Evolutionary conservation across 2,329 filamentous ascomycete genomes (phyloP).

Genomic region (Davidsoniella neocaledoniae): DNA sequence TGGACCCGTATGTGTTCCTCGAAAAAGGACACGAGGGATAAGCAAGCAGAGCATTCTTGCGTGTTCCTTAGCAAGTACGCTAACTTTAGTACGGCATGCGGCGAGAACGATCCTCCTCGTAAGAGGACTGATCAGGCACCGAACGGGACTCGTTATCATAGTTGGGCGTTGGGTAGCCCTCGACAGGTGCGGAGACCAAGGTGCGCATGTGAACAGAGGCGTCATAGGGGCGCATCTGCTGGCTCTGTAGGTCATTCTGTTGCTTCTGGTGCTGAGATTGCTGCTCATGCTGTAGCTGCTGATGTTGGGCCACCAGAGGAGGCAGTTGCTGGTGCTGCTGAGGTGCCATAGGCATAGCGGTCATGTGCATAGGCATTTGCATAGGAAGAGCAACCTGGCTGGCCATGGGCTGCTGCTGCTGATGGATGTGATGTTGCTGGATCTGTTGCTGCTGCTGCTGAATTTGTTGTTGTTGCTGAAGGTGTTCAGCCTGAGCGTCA

Average conservation of each 20-base stretch:
- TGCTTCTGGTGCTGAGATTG: not conserved
- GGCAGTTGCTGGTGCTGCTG: not conserved
- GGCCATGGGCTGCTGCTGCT: not conserved
- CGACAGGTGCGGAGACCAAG: not conserved
- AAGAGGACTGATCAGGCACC: slow-evolving; percentile 2
- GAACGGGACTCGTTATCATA: not conserved
- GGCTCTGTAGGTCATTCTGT: not conserved
- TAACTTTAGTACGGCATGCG: slow-evolving; percentile 2
- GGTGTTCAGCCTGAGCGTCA: no score
- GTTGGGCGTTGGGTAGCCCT: not conserved
- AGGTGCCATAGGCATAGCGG: not conserved
- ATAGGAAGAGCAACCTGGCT: not conserved
- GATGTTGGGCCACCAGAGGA: not conserved
- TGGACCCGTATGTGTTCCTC: no score
- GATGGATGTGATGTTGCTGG: not conserved
- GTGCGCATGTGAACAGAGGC: slow-evolving; percentile 1
- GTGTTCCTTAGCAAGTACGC: no score
- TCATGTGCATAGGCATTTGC: not conserved
- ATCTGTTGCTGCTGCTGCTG: not conserved
- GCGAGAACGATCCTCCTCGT: slow-evolving; percentile 5
- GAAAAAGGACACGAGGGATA: no score
- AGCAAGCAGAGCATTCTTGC: no score
- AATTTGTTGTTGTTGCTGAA: not conserved
- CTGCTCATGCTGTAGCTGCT: not conserved
- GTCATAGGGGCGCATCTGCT: not conserved